Base-by-base conservation (phyloP, 805 yeast species). In the Saccharomyces paradoxus region DNA sequence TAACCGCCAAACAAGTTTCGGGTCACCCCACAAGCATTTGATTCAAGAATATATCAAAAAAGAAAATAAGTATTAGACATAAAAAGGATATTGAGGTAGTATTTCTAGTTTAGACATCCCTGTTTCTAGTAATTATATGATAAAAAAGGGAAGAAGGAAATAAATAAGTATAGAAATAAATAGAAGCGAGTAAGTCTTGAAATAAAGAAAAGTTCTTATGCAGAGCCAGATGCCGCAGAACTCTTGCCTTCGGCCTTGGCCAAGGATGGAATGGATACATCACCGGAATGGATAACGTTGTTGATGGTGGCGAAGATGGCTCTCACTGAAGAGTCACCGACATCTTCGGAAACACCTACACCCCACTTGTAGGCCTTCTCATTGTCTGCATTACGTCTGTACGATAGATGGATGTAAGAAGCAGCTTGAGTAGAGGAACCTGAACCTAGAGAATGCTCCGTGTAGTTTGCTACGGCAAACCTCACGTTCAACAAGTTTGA, bases 301-400 rank as follows among this genome's bases (percentile, higher is more conserved):
- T 86, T 86, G 54, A 85, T 74, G 56, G 84, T 76, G 27, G 89
- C 82, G 44, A 83, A 65, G 58, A 85, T 75, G 17, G 90, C 79
- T 60, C 79, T 77, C 63, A 88, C 80, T 5, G 96, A 84, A 50
- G 97, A 94, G 65, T 84, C 86, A 27, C 96, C 85, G 53, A 88
- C 94, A 72, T 91, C 96, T 71, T 84, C 92, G 68, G 89, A 85
- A 58, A 89, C 82, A 66, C 96, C 97, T 56, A 91, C 91, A 73
- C 97, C 97, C 96, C 97, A 91, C 63, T 70, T 70, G 56, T 71
- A 64, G 50, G 71, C 62, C 64, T 73, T 64, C 58, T 76, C 75
- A 49, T 73, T 70, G 53, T 73, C 74, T 48, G 70, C 71, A 24
- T 73, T 75, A 47, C 75, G 73, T 37, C 76, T 65, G 69, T 79